phyloP scores from a whole-genome alignment of 768 basidiomycete species.

The Termitomyces bulborhizus region DNA sequence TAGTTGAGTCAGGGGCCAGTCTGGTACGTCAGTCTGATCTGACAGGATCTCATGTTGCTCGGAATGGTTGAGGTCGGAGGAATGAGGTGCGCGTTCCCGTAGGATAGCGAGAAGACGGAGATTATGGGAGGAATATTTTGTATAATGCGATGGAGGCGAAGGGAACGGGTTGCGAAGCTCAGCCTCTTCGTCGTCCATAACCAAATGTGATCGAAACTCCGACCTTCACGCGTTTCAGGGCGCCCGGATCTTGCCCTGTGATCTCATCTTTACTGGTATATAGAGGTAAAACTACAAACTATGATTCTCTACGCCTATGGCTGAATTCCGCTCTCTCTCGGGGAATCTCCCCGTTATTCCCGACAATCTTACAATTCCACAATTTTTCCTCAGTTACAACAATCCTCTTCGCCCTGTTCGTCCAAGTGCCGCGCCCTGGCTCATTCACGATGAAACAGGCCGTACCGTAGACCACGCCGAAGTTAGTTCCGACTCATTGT shows the following conservation, averaged over 20 bases:
- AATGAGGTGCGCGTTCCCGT: constrained; percentile 43
- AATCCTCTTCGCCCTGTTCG: constrained; percentile 37
- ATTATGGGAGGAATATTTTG: constrained; percentile 70
- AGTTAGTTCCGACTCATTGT: constrained; percentile 25
- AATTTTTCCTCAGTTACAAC: constrained; percentile 53
- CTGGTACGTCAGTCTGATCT: constrained; percentile 70
- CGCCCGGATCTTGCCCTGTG: neutral
- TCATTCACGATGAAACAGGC: constrained; percentile 54
- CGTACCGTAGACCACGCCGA: constrained; percentile 37
- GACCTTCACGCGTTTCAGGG: neutral
- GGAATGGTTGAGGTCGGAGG: constrained; percentile 46
- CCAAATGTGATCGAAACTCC: neutral
- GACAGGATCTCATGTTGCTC: constrained; percentile 61
- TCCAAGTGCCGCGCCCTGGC: constrained; percentile 40
- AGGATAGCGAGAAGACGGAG: constrained; percentile 61
- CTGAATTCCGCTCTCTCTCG: constrained; percentile 26
- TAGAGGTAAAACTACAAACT: neutral
- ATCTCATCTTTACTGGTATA: too few relatives aligned
- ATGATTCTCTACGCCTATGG: constrained; percentile 16
- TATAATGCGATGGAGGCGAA: constrained; percentile 81
- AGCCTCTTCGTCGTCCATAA: constrained; percentile 67
- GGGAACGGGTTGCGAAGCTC: constrained; percentile 87
- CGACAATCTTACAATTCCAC: constrained; percentile 58
- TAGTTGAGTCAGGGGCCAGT: constrained; percentile 69
- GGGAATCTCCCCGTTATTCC: constrained; percentile 41